phyloP scores from a whole-genome alignment of 2,329 filamentous ascomycete genomes.

The Cladophialophora exuberans region DNA sequence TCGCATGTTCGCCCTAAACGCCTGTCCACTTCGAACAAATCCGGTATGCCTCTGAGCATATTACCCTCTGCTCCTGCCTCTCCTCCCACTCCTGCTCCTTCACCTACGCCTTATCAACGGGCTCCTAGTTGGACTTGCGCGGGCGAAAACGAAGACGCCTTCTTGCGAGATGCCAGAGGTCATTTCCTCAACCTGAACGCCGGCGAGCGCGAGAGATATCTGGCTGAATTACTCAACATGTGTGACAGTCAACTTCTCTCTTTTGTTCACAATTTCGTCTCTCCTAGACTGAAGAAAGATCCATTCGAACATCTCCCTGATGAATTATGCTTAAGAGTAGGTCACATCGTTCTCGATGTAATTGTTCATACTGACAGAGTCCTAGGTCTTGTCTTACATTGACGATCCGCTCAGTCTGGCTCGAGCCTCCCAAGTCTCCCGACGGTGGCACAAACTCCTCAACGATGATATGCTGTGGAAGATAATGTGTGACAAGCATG shows the following conservation, averaged over 20 bases:
- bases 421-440: slow-evolving; percentile 92
- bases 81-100: slow-evolving; percentile 69
- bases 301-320: slow-evolving; percentile 91
- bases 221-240: slow-evolving; percentile 87
- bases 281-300: slow-evolving; percentile 91
- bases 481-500: slow-evolving; percentile 92
- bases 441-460: slow-evolving; percentile 87
- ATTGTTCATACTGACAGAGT: slow-evolving; percentile 4
- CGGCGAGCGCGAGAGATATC: slow-evolving; percentile 74
- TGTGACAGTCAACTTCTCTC: slow-evolving; percentile 95
- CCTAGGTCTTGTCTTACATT: slow-evolving; percentile 89
- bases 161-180: slow-evolving; percentile 75
- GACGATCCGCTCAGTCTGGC: slow-evolving; percentile 95
- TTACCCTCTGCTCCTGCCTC: slow-evolving; percentile 67
- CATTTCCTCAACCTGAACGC: slow-evolving; percentile 79
- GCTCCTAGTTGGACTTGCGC: slow-evolving; percentile 53
- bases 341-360: slow-evolving; percentile 35
- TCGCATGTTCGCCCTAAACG: slow-evolving; percentile 34
- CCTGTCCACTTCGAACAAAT: slow-evolving; percentile 33
- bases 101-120: slow-evolving; percentile 65
- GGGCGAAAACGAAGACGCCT: slow-evolving; percentile 75
- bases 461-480: slow-evolving; percentile 99
- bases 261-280: slow-evolving; percentile 95
- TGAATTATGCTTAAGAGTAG: slow-evolving; percentile 85
- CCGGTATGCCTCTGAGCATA: slow-evolving; percentile 62